Percentiles rank a stretch among this genome's conserved stretches.
These are phyloP conservation scores for Phialophora tarda DNA, from an alignment of 2,329 filamentous ascomycete species.

Conservation along the genomic window DNA sequence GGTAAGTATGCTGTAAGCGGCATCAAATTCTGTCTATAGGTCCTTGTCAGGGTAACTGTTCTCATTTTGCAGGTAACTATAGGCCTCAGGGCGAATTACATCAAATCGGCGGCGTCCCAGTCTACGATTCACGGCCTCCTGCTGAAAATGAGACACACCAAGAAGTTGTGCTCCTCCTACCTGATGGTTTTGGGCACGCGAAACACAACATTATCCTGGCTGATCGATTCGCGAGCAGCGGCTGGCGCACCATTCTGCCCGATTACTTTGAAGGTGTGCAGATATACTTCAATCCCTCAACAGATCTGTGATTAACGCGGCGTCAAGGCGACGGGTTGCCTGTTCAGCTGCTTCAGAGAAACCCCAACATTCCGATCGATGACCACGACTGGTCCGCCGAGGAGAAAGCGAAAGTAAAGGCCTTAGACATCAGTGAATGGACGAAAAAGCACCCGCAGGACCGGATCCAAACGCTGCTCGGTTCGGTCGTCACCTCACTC, in stretches of 20 bases:
- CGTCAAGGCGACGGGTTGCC: constrained; percentile 15
- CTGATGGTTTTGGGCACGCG: constrained; percentile 23
- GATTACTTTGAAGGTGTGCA: constrained; percentile 26
- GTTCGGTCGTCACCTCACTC: neutral
- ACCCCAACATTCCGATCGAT: constrained; percentile 15
- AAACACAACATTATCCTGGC: constrained; percentile 23
- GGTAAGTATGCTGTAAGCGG: neutral
- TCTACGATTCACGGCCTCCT: neutral
- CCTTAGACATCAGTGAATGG: constrained; percentile 14
- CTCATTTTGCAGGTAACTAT: neutral
- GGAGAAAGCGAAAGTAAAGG: constrained; percentile 6
- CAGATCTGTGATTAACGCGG: neutral
- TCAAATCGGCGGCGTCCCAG: neutral
- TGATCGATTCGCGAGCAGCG: constrained; percentile 16
- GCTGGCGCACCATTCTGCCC: constrained; percentile 13
- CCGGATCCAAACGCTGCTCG: neutral
- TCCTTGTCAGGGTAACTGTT: neutral
- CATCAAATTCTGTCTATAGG: neutral
- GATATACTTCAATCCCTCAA: neutral
- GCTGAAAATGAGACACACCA: neutral
- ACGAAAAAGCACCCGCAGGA: neutral
- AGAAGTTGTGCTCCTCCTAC: constrained; percentile 13
- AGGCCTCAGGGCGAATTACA: neutral
- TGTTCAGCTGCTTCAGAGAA: constrained; percentile 12
- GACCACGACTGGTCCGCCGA: constrained; percentile 23